Percentiles rank a stretch among this genome's conserved stretches.
Conservation (phyloP, 176 grass and related monocot species). For the Avena eriantha region DNA sequence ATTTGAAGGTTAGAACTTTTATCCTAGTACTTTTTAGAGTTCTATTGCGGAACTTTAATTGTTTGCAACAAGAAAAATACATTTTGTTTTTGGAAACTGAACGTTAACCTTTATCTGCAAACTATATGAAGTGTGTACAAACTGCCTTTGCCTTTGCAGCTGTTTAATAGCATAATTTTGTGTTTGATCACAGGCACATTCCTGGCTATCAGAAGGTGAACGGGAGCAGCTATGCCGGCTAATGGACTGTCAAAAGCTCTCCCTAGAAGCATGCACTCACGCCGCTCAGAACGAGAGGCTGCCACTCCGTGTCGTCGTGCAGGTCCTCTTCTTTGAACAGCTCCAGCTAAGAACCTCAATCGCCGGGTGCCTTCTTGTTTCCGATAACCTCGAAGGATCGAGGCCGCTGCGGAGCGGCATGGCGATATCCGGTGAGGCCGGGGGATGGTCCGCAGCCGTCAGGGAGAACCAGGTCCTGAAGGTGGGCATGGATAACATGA, state of each 20-base stretch:
- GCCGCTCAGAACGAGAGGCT: slow-evolving; percentile 91
- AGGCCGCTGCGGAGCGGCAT: slow-evolving; percentile 62
- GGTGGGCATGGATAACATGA: slow-evolving; percentile 87
- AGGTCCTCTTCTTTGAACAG: slow-evolving; percentile 96
- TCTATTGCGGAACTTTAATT: neutral
- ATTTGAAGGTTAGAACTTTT: slow-evolving; percentile 66
- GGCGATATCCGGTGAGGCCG: slow-evolving; percentile 59
- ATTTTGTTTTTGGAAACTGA: neutral
- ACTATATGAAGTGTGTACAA: neutral
- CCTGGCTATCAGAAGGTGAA: slow-evolving; percentile 76
- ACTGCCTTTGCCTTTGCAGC: neutral
- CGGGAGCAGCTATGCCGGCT: slow-evolving; percentile 80
- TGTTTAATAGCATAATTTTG: slow-evolving; percentile 26
- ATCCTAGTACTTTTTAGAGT: neutral
- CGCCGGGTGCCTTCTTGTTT: slow-evolving; percentile 82
- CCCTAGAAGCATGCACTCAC: slow-evolving; percentile 88
- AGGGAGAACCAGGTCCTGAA: slow-evolving; percentile 93
- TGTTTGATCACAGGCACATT: slow-evolving; percentile 65
- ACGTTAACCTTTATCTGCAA: neutral
- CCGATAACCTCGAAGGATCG: slow-evolving; percentile 78
- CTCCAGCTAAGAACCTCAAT: slow-evolving; percentile 88
- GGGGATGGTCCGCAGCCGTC: slow-evolving; percentile 64
- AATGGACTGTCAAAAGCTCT: slow-evolving; percentile 94
- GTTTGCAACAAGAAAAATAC: neutral
- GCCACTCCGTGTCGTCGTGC: slow-evolving; percentile 72